These are phyloP conservation scores for Hemileccinum impolitum DNA, from an alignment of 768 basidiomycete species.

Conservation along the genomic window DNA sequence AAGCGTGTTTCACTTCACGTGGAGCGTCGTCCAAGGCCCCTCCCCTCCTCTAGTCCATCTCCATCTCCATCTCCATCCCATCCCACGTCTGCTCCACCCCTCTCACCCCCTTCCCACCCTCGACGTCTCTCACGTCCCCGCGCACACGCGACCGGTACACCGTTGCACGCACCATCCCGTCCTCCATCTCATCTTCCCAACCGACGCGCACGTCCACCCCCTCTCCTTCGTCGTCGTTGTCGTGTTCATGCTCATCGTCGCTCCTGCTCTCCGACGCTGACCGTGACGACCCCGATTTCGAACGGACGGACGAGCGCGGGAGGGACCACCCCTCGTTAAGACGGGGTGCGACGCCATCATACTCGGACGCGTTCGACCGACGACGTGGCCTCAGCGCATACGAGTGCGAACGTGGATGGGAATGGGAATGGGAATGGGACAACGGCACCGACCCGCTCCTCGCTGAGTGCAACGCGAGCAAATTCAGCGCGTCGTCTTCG, in stretches of 20 bases:
- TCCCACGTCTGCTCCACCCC: slow-evolving; percentile 33
- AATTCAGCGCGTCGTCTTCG: slow-evolving; percentile 26
- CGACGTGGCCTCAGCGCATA: neutral
- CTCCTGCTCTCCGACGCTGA: slow-evolving; percentile 35
- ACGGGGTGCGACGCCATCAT: slow-evolving; percentile 5
- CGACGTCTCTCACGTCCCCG: neutral
- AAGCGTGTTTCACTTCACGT: too few relatives aligned
- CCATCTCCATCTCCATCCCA: slow-evolving; percentile 54
- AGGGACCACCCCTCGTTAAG: slow-evolving; percentile 50
- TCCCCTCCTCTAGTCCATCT: slow-evolving; percentile 23
- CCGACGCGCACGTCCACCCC: neutral
- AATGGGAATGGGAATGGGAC: slow-evolving; percentile 2
- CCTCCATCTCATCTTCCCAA: slow-evolving; percentile 2
- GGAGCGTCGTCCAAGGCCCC: neutral
- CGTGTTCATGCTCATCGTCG: slow-evolving; percentile 23
- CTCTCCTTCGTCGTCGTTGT: neutral
- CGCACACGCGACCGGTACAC: neutral
- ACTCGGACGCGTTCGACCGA: slow-evolving; percentile 16
- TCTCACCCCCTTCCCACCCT: too few relatives aligned
- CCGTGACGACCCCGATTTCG: slow-evolving; percentile 35
- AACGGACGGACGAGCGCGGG: slow-evolving; percentile 51
- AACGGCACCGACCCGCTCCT: slow-evolving; percentile 25
- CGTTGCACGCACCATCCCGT: neutral
- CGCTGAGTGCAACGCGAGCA: slow-evolving; percentile 20
- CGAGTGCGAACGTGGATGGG: slow-evolving; percentile 3